Evolutionary conservation across 2,329 filamentous ascomycete species (phyloP), one percentile per base, ranked within the genome.

Genomic region (Diplodia scrobiculata): DNA sequence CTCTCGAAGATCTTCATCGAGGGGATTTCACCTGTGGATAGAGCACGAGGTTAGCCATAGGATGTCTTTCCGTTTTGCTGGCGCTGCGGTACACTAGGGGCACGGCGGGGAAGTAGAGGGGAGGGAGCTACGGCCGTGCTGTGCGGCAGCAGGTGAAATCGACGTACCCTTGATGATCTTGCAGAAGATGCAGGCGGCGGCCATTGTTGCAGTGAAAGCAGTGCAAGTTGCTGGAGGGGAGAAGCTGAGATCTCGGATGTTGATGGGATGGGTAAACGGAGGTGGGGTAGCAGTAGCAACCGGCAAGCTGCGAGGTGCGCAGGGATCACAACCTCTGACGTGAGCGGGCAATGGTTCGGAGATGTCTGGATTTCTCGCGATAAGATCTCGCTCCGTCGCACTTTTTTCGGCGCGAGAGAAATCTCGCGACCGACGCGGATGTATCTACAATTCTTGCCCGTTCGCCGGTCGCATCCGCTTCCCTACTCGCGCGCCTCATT

Each of bases 1-100:
- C 87, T 95, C 81, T 99, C 95, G 76, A 91, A 93, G 80, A 99
- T 88, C 86, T 97, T 99, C 84, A 98, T 89, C 72, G 88, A 94
- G 58, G 95, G 95, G 78, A 99, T 97, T 68, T 98, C 94, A 71
- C 93, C 93, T 97, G 73, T 68, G 36, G 32, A 19, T 19, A 45
- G 41, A 11, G 38, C 29, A 14, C 36, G 21, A 14, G 13, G 51
- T 65, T 58, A 70, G 68, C 50, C 66, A 48, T n/a, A 27, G 45
- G 27, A 25, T 14, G 27, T n/a, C 14, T 53, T 62, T 29, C 19
- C 41, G 7, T 45, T 45, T 1, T 3, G 41, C 41, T 19, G 41
- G 2, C 17, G 41, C 41, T 45, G 17, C 41, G n/a, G n/a, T 19
- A 13, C 41, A n/a, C 9, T 19, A 19, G 17, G 7, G 34, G 41